These are phyloP conservation scores for Rhizoctonia solani DNA, from an alignment of 1,284 basidiomycete species.

Conservation along the genomic window DNA sequence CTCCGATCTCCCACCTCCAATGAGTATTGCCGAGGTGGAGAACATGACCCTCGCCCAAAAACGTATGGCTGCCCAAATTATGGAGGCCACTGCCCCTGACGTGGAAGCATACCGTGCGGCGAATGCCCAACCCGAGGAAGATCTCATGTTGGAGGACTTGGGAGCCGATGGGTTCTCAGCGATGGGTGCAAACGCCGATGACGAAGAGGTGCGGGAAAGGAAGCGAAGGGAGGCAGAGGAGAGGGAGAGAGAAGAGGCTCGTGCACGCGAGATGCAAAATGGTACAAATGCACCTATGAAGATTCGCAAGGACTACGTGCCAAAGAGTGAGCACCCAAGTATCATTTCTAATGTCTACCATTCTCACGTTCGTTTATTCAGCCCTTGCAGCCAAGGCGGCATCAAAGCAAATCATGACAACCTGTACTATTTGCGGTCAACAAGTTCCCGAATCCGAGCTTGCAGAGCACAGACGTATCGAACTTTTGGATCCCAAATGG, in stretches of 20 bases:
- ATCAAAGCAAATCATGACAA: slow-evolving; percentile 70
- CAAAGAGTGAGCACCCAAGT: slow-evolving; percentile 68
- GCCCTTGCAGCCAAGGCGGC: slow-evolving; percentile 65
- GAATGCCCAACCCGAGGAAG: slow-evolving; percentile 57
- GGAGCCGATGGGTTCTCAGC: slow-evolving; percentile 42
- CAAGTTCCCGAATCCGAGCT: slow-evolving; percentile 93
- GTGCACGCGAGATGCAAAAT: slow-evolving; percentile 77
- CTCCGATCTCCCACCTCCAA: slow-evolving; percentile 91
- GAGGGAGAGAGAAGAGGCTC: slow-evolving; percentile 72
- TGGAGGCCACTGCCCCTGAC: slow-evolving; percentile 88
- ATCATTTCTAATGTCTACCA: slow-evolving; percentile 27
- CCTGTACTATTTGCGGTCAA: slow-evolving; percentile 92
- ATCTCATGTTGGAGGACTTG: slow-evolving; percentile 71
- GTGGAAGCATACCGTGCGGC: slow-evolving; percentile 77
- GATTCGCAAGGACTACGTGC: slow-evolving; percentile 95
- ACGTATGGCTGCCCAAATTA: slow-evolving; percentile 97
- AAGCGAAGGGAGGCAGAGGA: slow-evolving; percentile 77
- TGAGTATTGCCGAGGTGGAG: slow-evolving; percentile 92
- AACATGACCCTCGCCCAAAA: slow-evolving; percentile 97
- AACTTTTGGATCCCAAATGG: slow-evolving; percentile 96
- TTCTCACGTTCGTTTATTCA: slow-evolving; percentile 44
- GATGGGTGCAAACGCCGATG: slow-evolving; percentile 43
- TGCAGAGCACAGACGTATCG: slow-evolving; percentile 97
- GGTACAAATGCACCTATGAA: slow-evolving; percentile 85
- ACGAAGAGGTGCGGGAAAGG: slow-evolving; percentile 64